Evolutionary conservation across 2,329 filamentous ascomycete species (phyloP).

Genomic region (Aspergillus candidus): DNA sequence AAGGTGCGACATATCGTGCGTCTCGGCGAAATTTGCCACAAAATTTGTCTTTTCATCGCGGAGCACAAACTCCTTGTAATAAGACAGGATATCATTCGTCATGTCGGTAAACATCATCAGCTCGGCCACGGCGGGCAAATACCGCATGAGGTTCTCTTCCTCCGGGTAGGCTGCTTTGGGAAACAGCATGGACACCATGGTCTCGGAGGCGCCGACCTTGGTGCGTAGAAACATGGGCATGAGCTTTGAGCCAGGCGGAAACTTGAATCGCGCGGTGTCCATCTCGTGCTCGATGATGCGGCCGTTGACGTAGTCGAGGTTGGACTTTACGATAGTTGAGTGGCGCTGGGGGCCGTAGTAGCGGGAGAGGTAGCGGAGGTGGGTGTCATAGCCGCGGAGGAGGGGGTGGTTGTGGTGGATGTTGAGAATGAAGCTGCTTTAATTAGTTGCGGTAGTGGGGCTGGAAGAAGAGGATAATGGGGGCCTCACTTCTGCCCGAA

Average conservation of each 20-base stretch:
- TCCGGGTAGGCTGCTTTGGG: conserved; percentile 8
- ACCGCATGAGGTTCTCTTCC: conserved; percentile 6
- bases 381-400: no score
- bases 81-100: conserved; percentile 12
- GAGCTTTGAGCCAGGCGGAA: conserved; percentile 2
- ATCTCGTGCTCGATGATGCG: no score
- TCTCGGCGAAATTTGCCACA: conserved; percentile 8
- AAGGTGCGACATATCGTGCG: conserved; percentile 6
- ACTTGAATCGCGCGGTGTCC: not conserved
- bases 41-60: conserved; percentile 9
- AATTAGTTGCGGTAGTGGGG: not conserved
- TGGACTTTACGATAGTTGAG: conserved; percentile 8
- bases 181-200: conserved; percentile 7
- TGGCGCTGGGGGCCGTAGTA: conserved; percentile 12
- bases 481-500: conserved; percentile 11
- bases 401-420: no score
- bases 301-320: no score
- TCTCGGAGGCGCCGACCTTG: conserved; percentile 9
- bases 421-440: no score
- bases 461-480: no score
- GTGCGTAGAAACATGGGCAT: conserved; percentile 12
- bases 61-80: conserved; percentile 12
- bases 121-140: conserved; percentile 8
- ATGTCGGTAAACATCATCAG: conserved; percentile 10
- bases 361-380: not conserved